A percentile compares a stretch with the other conserved stretches of the same genome.
phyloP scores from a whole-genome alignment of 1,284 basidiomycete genomes.

The Sanghuangporus weigelae region DNA sequence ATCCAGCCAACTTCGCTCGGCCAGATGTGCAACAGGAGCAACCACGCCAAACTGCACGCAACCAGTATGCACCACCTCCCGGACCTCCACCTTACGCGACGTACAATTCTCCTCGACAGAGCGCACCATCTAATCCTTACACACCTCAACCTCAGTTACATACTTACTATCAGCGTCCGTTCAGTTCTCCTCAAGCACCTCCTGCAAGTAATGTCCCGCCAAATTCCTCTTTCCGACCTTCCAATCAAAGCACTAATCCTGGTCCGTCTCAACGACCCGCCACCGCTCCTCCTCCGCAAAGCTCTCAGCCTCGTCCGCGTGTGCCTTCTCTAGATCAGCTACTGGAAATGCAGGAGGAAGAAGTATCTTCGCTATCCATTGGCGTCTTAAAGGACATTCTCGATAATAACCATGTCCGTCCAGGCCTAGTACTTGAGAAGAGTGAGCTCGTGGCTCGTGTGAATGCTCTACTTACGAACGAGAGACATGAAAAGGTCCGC shows the following conservation, averaged over 20 bases:
- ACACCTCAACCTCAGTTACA: neutral
- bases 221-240: conserved; percentile 31
- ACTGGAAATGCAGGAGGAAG: conserved; percentile 51
- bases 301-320: conserved; percentile 23
- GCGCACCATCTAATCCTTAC: neutral
- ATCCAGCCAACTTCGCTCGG: conserved; percentile 7
- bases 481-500: conserved; percentile 50
- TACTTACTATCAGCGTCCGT: neutral
- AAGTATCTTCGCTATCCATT: conserved; percentile 57
- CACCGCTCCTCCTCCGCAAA: neutral
- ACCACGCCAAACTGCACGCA: conserved; percentile 16
- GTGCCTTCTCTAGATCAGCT: conserved; percentile 59
- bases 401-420: conserved; percentile 65
- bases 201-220: conserved; percentile 26
- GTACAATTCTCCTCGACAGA: neutral
- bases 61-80: conserved; percentile 18
- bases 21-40: conserved; percentile 18
- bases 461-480: conserved; percentile 56
- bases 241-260: neutral
- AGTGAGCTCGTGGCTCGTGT: conserved; percentile 71
- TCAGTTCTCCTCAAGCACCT: conserved; percentile 15
- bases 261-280: neutral
- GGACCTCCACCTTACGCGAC: conserved; percentile 18
- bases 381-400: conserved; percentile 69
- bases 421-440: conserved; percentile 62